Evolutionary conservation across 164 flowering plant genomes (phyloP).

Genomic region (Tinospora cordifolia): DNA sequence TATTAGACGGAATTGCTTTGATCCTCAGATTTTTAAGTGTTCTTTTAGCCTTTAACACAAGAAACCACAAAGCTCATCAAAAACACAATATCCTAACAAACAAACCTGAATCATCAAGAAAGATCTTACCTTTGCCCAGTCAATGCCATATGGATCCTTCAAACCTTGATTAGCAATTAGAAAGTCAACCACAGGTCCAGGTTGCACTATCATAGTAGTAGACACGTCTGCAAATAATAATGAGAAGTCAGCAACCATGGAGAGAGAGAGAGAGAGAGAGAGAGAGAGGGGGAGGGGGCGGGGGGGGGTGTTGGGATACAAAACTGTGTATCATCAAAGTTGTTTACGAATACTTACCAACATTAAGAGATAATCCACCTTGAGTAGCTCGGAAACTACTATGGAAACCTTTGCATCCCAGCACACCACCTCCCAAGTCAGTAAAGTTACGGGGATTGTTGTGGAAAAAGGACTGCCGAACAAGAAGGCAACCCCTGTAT

Average conservation of each 20-base stretch:
- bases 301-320: not conserved
- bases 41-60: slow-evolving; percentile 52
- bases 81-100: not conserved
- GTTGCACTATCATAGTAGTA: slow-evolving; percentile 80
- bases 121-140: slow-evolving; percentile 66
- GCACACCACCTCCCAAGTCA: slow-evolving; percentile 81
- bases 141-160: slow-evolving; percentile 46
- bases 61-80: not conserved
- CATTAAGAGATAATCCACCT: slow-evolving; percentile 78
- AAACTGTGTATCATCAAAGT: not conserved
- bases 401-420: slow-evolving; percentile 86
- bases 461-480: slow-evolving; percentile 80
- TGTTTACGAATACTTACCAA: slow-evolving; percentile 36
- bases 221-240: slow-evolving; percentile 64
- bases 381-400: slow-evolving; percentile 76
- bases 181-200: slow-evolving; percentile 85
- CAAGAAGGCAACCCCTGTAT: slow-evolving; percentile 87
- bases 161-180: slow-evolving; percentile 69
- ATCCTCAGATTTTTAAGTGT: slow-evolving; percentile 69
- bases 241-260: slow-evolving; percentile 2
- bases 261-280: no score
- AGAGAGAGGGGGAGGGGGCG: no score
- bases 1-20: slow-evolving; percentile 36
- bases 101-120: not conserved
- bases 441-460: slow-evolving; percentile 53